Evolutionary conservation across 225 moss, liverwort and hornwort species (phyloP).

Genomic region (Marchantia paleacea): DNA sequence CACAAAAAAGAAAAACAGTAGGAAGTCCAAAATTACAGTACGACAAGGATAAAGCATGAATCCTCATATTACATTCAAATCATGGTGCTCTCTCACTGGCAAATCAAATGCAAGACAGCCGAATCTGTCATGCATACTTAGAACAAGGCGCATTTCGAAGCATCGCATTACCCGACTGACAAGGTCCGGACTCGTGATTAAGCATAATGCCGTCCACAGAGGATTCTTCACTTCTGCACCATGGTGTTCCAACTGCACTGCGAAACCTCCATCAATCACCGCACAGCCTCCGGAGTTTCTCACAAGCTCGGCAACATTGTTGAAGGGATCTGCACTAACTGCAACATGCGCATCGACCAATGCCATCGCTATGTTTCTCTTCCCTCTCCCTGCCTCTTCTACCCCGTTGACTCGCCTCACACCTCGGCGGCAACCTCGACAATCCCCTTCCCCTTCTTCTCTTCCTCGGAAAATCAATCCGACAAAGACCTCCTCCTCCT

Average conservation of each 20-base stretch:
- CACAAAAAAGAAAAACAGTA: background rate
- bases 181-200: constrained; percentile 67
- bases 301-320: constrained; percentile 47
- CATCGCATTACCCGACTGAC: constrained; percentile 58
- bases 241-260: constrained; percentile 83
- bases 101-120: background rate
- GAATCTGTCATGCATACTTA: background rate
- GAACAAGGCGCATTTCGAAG: background rate
- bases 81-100: background rate
- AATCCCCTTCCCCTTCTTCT: no score
- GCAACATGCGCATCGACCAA: constrained; percentile 21
- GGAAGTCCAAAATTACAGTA: background rate
- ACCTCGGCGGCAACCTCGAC: no score
- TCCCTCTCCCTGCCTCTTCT: background rate
- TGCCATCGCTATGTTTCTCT: constrained; percentile 9
- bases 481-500: no score
- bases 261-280: constrained; percentile 89
- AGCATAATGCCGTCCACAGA: constrained; percentile 82
- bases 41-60: background rate
- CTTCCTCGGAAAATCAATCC: no score
- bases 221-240: constrained; percentile 75
- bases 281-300: constrained; percentile 73
- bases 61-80: background rate
- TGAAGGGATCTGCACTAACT: constrained; percentile 16
- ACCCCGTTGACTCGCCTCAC: background rate